Base-by-base conservation (phyloP, 345 rosid genomes). In the Cardamine occulta region DNA sequence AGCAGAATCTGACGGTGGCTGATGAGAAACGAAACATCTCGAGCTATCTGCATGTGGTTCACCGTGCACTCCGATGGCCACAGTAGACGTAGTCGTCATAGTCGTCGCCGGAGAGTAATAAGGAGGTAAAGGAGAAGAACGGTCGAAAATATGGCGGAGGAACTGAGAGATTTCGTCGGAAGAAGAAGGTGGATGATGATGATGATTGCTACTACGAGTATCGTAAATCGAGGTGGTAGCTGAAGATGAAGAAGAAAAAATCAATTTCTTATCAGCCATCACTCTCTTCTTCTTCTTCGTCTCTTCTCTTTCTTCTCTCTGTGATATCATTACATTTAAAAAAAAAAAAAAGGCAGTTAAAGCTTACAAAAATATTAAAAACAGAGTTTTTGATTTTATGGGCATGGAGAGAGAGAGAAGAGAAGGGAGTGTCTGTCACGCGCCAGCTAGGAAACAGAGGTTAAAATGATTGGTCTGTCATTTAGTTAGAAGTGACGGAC, bases 101-200 rank as follows among this genome's bases (percentile, higher is more conserved):
- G 42, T 26, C 40, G 62, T 56, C 10, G 65, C 69, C 54, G 76
- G 49, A 54, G 77, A 72, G n/a, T 78, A 78, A 10, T 82, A 66
- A 63, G 87, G 35, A 4, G 84, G n/a, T 64, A 85, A 37, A 15
- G 88, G 64, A 18, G 93, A 80, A 54, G 96, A 87, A 65, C 87
- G 88, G 77, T 74, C 84, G 35, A 88, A 78, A 80, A 90, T 81
- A 62, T 88, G 95, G 26, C 83, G 85, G 63, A 93, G 88, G 70
- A 90, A 84, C 76, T 66, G 77, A 57, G 98, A 88, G 70, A 90
- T 82, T 15, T 93, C 93, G 74, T 90, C 90, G 12, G 90, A 76
- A 21, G 84, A 64, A 60, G 73, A 77, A 32, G 74, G 82, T 15
- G 62, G 76, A 55, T 58, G 17, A 15, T 13, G 34, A 45, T 45